phyloP scores from a whole-genome alignment of 495 filamentous ascomycete species.

The Penicilliopsis zonata region DNA sequence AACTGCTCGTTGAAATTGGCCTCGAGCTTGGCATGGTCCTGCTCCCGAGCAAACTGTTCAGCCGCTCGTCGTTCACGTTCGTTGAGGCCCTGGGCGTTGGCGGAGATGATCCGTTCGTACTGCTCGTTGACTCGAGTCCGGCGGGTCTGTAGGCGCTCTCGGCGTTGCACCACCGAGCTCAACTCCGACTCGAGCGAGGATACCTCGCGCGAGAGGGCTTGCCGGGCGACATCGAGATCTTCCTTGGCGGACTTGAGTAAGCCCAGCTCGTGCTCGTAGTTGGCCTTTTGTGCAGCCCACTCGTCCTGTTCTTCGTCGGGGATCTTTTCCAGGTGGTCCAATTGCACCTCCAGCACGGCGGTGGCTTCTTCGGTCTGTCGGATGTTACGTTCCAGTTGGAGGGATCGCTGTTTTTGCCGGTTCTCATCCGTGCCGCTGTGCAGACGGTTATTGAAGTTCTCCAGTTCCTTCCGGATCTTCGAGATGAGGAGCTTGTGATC shows the following conservation, averaged over 20 bases:
- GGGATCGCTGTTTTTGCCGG: constrained; percentile 63
- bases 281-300: constrained; percentile 46
- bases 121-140: constrained; percentile 67
- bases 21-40: constrained; percentile 51
- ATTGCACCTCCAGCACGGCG: constrained; percentile 44
- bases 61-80: constrained; percentile 61
- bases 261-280: constrained; percentile 53
- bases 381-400: constrained; percentile 66
- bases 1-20: constrained; percentile 33
- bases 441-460: constrained; percentile 54
- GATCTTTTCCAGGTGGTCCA: constrained; percentile 53
- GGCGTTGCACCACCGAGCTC: constrained; percentile 53
- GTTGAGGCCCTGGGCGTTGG: constrained; percentile 62
- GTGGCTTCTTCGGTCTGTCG: constrained; percentile 73
- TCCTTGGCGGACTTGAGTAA: constrained; percentile 46
- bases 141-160: constrained; percentile 65
- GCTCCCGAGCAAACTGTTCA: constrained; percentile 51
- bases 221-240: constrained; percentile 48
- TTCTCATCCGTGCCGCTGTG: constrained; percentile 74
- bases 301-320: constrained; percentile 54
- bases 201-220: constrained; percentile 50
- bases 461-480: constrained; percentile 65
- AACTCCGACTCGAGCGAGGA: constrained; percentile 55
- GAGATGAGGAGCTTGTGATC: constrained; percentile 65
- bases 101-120: constrained; percentile 63